These are phyloP conservation scores for Globisporangium apiculatum DNA, from an alignment of 352 stramenopile genomes.

Conservation along the genomic window DNA sequence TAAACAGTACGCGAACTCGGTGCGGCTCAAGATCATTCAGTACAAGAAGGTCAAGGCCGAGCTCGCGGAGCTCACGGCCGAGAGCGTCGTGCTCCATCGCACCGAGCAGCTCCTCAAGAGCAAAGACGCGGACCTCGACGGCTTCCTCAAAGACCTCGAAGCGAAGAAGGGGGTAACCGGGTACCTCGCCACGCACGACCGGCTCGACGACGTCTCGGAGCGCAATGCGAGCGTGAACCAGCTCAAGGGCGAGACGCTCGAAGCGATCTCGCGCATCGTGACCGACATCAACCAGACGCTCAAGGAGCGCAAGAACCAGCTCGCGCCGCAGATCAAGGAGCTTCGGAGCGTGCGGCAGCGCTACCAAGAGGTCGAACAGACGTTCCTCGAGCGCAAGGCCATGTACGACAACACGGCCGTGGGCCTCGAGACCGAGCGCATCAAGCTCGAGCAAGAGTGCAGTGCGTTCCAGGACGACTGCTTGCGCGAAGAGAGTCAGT, in stretches of 20 bases:
- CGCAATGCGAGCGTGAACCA: constrained; percentile 87
- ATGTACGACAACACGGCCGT: constrained; percentile 88
- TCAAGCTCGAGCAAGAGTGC: constrained; percentile 89
- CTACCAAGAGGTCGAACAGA: constrained; percentile 89
- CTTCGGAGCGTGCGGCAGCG: constrained; percentile 81
- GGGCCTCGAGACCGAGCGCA: constrained; percentile 81
- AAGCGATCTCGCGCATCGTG: constrained; percentile 91
- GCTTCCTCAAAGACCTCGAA: constrained; percentile 80
- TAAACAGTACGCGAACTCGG: constrained; percentile 79
- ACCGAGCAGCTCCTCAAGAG: constrained; percentile 89
- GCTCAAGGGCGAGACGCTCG: constrained; percentile 89
- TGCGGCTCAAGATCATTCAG: constrained; percentile 90
- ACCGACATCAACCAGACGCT: constrained; percentile 89
- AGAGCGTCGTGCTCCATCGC: constrained; percentile 87
- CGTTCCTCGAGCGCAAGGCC: constrained; percentile 81
- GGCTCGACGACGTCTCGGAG: constrained; percentile 84
- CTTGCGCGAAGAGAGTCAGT: constrained; percentile 82
- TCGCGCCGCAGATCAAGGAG: constrained; percentile 91
- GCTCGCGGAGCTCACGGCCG: constrained; percentile 74
- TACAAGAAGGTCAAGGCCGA: constrained; percentile 90
- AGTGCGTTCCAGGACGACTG: constrained; percentile 84
- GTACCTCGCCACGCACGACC: constrained; percentile 82
- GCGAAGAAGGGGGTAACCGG: constrained; percentile 78
- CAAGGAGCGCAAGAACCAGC: constrained; percentile 88
- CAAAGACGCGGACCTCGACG: constrained; percentile 78